These are phyloP conservation scores for Fomitopsis betulina DNA, from an alignment of 1,284 basidiomycete genomes.

Conservation along the genomic window DNA sequence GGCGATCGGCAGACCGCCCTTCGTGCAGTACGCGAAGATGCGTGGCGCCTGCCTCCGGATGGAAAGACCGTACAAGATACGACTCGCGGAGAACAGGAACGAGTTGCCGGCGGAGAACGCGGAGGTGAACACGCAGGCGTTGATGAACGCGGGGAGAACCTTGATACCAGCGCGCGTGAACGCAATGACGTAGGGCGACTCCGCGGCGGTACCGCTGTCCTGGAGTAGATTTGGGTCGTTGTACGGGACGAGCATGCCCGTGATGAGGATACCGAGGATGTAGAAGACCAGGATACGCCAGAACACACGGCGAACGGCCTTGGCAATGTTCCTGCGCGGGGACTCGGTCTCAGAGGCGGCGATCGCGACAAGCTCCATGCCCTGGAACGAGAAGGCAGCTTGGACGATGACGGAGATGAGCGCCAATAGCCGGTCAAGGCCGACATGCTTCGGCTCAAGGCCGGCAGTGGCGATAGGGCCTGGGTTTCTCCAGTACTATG, in stretches of 20 bases:
- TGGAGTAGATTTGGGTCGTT: conserved; percentile 57
- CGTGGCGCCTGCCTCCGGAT: conserved; percentile 72
- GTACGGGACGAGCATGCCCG: conserved; percentile 79
- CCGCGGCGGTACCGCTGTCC: conserved; percentile 54
- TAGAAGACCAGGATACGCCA: conserved; percentile 79
- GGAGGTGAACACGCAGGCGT: conserved; percentile 60
- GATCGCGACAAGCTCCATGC: conserved; percentile 80
- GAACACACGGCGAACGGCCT: conserved; percentile 78
- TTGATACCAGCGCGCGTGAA: conserved; percentile 74
- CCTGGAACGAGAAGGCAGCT: conserved; percentile 82
- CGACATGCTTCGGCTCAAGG: conserved; percentile 36
- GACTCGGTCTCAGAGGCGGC: conserved; percentile 73
- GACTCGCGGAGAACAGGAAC: conserved; percentile 76
- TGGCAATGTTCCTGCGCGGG: conserved; percentile 75
- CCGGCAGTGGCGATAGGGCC: conserved; percentile 51
- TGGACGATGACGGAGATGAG: conserved; percentile 69
- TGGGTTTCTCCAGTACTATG: conserved; percentile 67
- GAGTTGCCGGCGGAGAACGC: conserved; percentile 87
- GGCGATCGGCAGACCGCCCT: conserved; percentile 65
- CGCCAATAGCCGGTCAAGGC: conserved; percentile 61
- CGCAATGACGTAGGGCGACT: conserved; percentile 82
- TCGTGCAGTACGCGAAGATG: conserved; percentile 64
- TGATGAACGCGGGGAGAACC: conserved; percentile 67
- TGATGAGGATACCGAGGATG: conserved; percentile 66
- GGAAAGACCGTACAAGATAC: conserved; percentile 80